A percentile compares a stretch with the other conserved stretches of the same genome.
Evolutionary conservation across 148 eudicot genomes (phyloP).

Genomic region (Vaccinium myrtillus): DNA sequence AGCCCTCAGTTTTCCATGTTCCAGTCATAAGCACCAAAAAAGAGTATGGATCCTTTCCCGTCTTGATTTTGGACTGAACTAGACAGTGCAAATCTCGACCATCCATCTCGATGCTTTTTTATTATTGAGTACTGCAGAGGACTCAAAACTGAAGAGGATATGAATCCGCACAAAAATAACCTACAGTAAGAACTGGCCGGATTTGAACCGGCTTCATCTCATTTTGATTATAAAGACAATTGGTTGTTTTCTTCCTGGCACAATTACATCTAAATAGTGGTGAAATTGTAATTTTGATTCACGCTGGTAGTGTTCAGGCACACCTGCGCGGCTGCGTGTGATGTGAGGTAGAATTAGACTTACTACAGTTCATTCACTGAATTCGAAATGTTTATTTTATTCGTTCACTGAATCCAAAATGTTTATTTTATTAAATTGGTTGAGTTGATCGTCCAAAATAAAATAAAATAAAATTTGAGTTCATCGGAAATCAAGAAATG

Average conservation of each 20-base stretch:
- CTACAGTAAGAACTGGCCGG: no score
- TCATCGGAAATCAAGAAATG: no score
- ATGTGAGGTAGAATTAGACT: no score
- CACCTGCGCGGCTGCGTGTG: no score
- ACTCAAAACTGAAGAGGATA: no score
- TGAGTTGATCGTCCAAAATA: neutral
- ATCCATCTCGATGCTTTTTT: no score
- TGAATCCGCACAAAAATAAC: no score
- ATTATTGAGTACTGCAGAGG: no score
- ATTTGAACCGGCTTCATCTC: neutral
- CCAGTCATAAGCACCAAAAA: neutral
- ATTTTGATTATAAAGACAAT: neutral
- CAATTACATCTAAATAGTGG: neutral
- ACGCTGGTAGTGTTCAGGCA: neutral
- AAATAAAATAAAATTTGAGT: no score
- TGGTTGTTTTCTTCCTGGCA: neutral
- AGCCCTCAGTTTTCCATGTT: neutral
- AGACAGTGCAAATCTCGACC: neutral
- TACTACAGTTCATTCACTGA: no score
- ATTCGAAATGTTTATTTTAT: no score
- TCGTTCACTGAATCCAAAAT: no score
- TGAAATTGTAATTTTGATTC: neutral
- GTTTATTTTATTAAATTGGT: neutral
- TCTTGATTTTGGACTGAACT: neutral
- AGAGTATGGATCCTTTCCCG: neutral